phyloP scores from a whole-genome alignment of 2,329 filamentous ascomycete species.

The Penicillium rolfsii region DNA sequence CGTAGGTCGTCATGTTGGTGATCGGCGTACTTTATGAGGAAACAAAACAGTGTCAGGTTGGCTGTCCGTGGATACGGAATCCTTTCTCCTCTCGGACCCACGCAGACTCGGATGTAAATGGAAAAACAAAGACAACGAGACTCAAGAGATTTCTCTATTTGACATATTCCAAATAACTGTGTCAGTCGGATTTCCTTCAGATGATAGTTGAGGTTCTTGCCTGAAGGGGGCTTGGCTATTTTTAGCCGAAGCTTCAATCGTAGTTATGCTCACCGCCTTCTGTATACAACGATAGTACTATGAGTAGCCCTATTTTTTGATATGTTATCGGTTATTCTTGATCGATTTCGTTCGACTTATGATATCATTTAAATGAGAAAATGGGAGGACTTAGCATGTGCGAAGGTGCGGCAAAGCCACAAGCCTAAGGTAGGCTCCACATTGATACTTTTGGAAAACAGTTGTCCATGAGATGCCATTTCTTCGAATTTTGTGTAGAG shows the following conservation, averaged over 20 bases:
- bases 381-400: too few relatives aligned
- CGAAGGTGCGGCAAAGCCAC: too few relatives aligned
- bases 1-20: conserved; percentile 23
- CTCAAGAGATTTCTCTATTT: background rate
- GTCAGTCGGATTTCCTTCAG: background rate
- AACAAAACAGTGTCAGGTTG: conserved; percentile 2
- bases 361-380: too few relatives aligned
- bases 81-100: background rate
- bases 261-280: background rate
- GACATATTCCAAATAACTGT: background rate
- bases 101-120: background rate
- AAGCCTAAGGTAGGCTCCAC: background rate
- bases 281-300: background rate
- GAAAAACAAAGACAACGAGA: background rate
- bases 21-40: conserved; percentile 1
- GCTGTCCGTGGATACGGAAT: background rate
- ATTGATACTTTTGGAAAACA: too few relatives aligned
- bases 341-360: background rate
- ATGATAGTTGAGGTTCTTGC: background rate
- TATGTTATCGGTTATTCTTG: background rate
- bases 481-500: too few relatives aligned
- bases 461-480: too few relatives aligned
- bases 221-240: background rate
- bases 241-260: background rate
- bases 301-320: background rate